phyloP scores from a whole-genome alignment of 805 yeast species.

The Teunomyces panamensis region DNA sequence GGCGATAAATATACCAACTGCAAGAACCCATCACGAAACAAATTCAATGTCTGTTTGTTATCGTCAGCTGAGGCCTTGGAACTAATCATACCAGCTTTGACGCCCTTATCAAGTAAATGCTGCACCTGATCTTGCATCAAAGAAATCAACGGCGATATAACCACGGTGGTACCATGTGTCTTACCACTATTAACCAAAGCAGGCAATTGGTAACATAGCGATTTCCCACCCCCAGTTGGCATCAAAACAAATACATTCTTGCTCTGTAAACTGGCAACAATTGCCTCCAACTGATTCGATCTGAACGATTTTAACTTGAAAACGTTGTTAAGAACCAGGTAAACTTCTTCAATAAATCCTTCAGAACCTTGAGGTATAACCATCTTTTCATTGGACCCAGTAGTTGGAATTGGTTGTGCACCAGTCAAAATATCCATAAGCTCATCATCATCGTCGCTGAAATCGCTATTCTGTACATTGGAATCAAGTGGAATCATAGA shows the following conservation, averaged over 20 bases:
- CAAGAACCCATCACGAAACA: constrained; percentile 63
- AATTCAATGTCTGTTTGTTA: constrained; percentile 56
- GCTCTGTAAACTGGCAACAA: constrained; percentile 72
- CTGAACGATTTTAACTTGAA: constrained; percentile 72
- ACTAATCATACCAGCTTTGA: constrained; percentile 84
- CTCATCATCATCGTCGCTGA: constrained; percentile 36
- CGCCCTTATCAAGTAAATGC: constrained; percentile 63
- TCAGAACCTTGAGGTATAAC: constrained; percentile 29
- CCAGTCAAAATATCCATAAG: constrained; percentile 15
- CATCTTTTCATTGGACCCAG: constrained; percentile 11
- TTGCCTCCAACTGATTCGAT: constrained; percentile 82
- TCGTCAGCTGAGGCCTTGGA: constrained; percentile 69
- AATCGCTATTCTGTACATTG: constrained; percentile 10
- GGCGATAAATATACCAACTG: constrained; percentile 88
- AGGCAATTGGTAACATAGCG: constrained; percentile 92
- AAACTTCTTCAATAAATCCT: constrained; percentile 68
- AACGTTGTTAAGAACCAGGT: constrained; percentile 48
- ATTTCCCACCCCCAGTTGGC: constrained; percentile 99
- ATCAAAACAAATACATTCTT: constrained; percentile 89
- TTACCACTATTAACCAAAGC: constrained; percentile 75
- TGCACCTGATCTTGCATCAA: constrained; percentile 97
- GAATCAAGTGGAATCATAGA: neutral
- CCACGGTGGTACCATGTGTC: constrained; percentile 83
- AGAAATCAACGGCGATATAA: constrained; percentile 90
- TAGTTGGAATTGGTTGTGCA: constrained; percentile 14